phyloP scores from a whole-genome alignment of 208 protist genomes.

The Porcisia hertigi region DNA sequence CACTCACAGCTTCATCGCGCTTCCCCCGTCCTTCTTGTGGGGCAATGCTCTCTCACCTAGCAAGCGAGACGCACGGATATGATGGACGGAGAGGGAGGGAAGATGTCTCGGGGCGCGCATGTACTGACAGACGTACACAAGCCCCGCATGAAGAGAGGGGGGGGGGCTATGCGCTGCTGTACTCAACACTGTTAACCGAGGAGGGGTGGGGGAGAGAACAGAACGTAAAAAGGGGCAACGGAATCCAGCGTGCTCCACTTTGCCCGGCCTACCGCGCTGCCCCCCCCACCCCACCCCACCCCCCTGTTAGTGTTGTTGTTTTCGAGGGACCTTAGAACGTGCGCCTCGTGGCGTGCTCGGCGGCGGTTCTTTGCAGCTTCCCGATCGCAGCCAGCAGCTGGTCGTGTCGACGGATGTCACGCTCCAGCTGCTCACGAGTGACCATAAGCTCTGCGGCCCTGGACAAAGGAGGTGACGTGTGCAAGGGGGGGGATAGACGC shows the following conservation, averaged over 20 bases:
- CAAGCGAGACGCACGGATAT: background rate
- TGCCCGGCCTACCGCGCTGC: background rate
- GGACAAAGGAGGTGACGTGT: conserved; percentile 1
- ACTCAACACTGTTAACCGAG: background rate
- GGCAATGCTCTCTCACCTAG: background rate
- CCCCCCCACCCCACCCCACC: background rate
- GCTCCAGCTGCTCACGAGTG: conserved; percentile 51
- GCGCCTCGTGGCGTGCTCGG: conserved; percentile 30
- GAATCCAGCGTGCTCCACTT: background rate
- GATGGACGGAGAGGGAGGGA: background rate
- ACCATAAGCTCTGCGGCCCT: conserved; percentile 1
- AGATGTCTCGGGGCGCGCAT: background rate
- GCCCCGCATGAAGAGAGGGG: background rate
- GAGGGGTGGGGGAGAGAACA: background rate
- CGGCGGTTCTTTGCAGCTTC: conserved; percentile 64
- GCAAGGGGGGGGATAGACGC: background rate
- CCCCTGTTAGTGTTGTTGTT: background rate
- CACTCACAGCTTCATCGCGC: background rate
- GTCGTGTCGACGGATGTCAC: conserved; percentile 66
- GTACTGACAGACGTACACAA: background rate
- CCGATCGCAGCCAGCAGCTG: conserved; percentile 68
- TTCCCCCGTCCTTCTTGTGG: background rate
- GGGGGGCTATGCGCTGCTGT: background rate
- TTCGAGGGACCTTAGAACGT: background rate
- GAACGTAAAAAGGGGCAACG: background rate